Conservation (phyloP, 306 rosid genomes). For the Acacia acuminata region DNA sequence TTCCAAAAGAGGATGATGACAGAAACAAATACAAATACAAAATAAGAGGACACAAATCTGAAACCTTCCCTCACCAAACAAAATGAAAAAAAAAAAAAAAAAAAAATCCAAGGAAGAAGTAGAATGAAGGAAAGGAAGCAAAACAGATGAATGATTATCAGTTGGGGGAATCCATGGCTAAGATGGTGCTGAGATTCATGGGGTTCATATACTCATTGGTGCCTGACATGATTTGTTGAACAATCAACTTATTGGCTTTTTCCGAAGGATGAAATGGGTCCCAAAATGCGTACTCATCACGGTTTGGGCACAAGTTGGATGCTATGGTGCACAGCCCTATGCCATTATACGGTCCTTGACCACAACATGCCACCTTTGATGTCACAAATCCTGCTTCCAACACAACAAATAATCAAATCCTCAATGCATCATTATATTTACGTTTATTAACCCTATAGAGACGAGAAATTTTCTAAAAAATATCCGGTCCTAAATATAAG, state of each 20-base stretch:
- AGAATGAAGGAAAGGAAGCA: neutral
- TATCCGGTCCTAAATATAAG: too few species aligned
- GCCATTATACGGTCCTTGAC: constrained; percentile 2
- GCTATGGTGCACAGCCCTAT: neutral
- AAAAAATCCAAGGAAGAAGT: neutral
- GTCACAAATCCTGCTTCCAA: neutral
- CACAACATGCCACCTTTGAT: constrained; percentile 3
- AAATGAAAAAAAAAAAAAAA: too few species aligned
- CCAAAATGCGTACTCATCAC: neutral
- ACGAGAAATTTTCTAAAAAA: neutral
- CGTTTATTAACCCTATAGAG: neutral
- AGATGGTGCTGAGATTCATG: neutral
- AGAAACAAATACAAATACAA: too few species aligned
- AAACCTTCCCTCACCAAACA: constrained; percentile 38
- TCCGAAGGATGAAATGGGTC: neutral
- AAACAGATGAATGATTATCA: neutral
- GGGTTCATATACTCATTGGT: neutral
- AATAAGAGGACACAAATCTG: too few species aligned
- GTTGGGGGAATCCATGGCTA: neutral
- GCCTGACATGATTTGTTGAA: neutral
- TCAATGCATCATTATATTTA: neutral
- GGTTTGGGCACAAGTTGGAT: neutral
- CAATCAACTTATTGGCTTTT: neutral
- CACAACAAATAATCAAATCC: neutral
- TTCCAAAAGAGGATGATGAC: too few species aligned